Evolutionary conservation across 805 yeast species (phyloP), one percentile per base, ranked within the genome.

Genomic region (Zygosaccharomyces pseudorouxii): DNA sequence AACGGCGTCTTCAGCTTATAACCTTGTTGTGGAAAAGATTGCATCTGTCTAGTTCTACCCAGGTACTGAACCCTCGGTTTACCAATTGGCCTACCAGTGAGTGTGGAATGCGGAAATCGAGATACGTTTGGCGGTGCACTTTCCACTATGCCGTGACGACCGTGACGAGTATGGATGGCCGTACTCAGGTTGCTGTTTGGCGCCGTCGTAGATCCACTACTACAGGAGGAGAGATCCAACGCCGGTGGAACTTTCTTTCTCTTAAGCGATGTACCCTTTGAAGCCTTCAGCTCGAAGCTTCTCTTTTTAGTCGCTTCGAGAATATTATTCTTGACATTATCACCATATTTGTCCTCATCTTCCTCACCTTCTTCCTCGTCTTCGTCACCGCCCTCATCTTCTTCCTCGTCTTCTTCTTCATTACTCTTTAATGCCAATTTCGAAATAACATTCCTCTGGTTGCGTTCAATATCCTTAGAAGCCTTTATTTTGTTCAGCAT

Each of bases 31-130:
- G 37, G 41, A 35, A 22, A 40, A 37, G 14, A 49, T 6, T 28
- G 46, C 19, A 28, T 27, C n/a, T 36, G 41, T 16, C 47, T 28
- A n/a, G 45, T 40, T 36, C 49, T 53, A 5, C 68, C 68, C 29
- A 63, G 31, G 40, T 63, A 64, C 46, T 56, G 61, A 10, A 64
- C 67, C 14, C 62, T 55, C 11, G 63, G 63, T 42, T 55, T 60
- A 10, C 54, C 57, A 14, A 48, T 42, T 18, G 45, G 29, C 14
- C 46, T 18, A 12, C 35, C 31, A 9, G 37, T 33, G 16, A 14
- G 16, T n/a, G 48, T 22, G 10, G 52, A 29, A 11, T 51, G 54
- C n/a, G 58, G 55, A 22, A 57, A 56, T n/a, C 54, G 52, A 33
- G 55, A 52, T 8, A 56, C 53, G 35, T 57, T 51, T 14, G 67